Conservation (phyloP, 2,329 filamentous ascomycete genomes). For the Pseudogymnoascus sp. region DNA sequence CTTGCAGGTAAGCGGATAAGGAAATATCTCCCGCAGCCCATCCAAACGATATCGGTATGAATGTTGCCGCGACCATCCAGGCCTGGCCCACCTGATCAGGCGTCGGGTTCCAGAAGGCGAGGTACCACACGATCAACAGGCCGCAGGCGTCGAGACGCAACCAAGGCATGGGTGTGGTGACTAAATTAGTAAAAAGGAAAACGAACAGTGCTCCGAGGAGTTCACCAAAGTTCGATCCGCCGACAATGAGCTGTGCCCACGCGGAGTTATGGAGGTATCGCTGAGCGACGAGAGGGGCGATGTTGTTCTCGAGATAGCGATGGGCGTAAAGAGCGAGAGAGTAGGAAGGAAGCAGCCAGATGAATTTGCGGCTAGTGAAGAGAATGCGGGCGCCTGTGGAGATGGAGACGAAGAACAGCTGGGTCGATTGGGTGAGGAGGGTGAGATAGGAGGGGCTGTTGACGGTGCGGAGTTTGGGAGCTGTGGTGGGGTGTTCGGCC, state of each 20-base stretch:
- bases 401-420: slow-evolving; percentile 40
- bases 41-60: slow-evolving; percentile 41
- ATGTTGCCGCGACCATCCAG: slow-evolving; percentile 40
- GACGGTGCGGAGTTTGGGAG: slow-evolving; percentile 15
- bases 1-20: slow-evolving; percentile 44
- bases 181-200: slow-evolving; percentile 41
- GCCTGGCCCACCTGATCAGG: slow-evolving; percentile 35
- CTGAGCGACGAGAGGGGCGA: slow-evolving; percentile 39
- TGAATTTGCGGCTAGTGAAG: slow-evolving; percentile 39
- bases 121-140: slow-evolving; percentile 42
- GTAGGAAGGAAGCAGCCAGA: slow-evolving; percentile 45
- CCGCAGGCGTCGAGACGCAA: slow-evolving; percentile 40
- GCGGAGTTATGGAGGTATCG: slow-evolving; percentile 42
- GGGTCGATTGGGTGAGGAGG: slow-evolving; percentile 34
- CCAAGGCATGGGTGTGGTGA: slow-evolving; percentile 45
- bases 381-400: slow-evolving; percentile 40
- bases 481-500: slow-evolving; percentile 29
- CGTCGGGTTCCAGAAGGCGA: slow-evolving; percentile 40
- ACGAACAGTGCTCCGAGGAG: slow-evolving; percentile 42
- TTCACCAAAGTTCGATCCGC: slow-evolving; percentile 44
- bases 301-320: slow-evolving; percentile 43
- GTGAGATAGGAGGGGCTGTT: slow-evolving; percentile 31
- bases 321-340: slow-evolving; percentile 43
- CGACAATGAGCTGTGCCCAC: slow-evolving; percentile 44
- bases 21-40: slow-evolving; percentile 47